Base-by-base conservation (phyloP, 2,329 filamentous ascomycete genomes). In the Xylariaceae sp. region DNA sequence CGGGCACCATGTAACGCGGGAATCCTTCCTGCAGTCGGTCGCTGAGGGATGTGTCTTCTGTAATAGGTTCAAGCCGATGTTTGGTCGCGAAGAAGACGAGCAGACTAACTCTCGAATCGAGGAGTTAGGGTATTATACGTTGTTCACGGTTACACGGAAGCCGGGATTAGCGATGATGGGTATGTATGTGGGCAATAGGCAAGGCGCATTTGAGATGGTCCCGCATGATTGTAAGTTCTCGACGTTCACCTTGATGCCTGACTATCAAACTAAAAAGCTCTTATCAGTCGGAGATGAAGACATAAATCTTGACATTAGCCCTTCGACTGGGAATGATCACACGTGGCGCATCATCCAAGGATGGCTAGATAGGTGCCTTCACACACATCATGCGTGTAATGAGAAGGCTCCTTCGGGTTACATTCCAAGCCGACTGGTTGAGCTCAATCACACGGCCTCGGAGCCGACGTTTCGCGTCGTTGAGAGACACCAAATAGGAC, bases 1-100 rank as follows among this genome's bases (percentile, higher is more conserved):
- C 41, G 40, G 40, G 26, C 51, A 54, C 17, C 51, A 54, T 54
- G 21, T 17, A 9, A 37, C 16, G 11, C 28, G 21, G 11, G 51
- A 54, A 19, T 54, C 52, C 6, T 48, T 55, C 16, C 41, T 31
- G 17, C 9, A 19, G 14, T 39, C 52, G 6, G 9, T 19, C 9
- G 6, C n/a, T n/a, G 37, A 40, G 31, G 43, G 52, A 16, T 55
- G 52, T 23, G 52, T 41, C 26, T 26, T 55, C n/a, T 55, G 52
- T 28, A 55, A 40, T 23, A 9, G 52, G 26, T 48, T 48, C 24
- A 5, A 21, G 23, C 6, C 24, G n/a, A 6, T 16, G 2, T 11
- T 19, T 17, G 16, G 28, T 11, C 28, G n/a, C 16, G 21, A 28
- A 26, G 31, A 48, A 33, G 29, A 55, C 23, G 24, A 19, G 14